Conservation (phyloP, 495 filamentous ascomycete species). For the Neurospora sublineolata region DNA sequence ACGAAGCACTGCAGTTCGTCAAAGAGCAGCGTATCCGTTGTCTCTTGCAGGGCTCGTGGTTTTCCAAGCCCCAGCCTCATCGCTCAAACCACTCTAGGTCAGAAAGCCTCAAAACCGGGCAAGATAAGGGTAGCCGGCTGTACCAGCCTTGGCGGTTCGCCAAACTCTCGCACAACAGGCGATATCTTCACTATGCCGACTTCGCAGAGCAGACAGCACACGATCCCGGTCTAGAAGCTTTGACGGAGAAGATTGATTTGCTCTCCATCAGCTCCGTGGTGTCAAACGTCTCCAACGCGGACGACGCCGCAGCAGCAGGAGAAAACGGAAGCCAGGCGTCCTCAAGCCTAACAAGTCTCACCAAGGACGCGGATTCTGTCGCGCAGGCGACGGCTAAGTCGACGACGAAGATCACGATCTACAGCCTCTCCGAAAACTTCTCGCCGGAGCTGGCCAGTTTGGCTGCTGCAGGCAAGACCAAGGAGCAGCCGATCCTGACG, state of each 20-base stretch:
- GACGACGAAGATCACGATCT: conserved; percentile 83
- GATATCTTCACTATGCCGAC: conserved; percentile 84
- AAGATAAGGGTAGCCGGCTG: conserved; percentile 10
- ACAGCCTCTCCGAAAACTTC: conserved; percentile 48
- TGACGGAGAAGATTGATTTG: conserved; percentile 80
- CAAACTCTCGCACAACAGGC: conserved; percentile 81
- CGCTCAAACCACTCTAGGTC: background rate
- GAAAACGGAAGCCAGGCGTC: conserved; percentile 2
- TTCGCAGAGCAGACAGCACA: conserved; percentile 54
- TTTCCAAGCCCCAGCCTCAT: conserved; percentile 45
- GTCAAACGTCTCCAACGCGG: conserved; percentile 67
- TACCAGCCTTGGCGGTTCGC: conserved; percentile 62
- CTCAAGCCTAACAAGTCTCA: conserved; percentile 20
- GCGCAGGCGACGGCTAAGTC: conserved; percentile 27
- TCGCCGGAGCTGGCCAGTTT: background rate
- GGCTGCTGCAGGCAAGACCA: conserved; percentile 16
- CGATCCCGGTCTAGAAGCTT: conserved; percentile 59
- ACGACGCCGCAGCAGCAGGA: conserved; percentile 23
- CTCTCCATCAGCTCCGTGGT: conserved; percentile 83
- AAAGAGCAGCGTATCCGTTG: conserved; percentile 95
- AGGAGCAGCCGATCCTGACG: conserved; percentile 55
- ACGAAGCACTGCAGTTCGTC: conserved; percentile 88
- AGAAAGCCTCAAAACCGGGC: conserved; percentile 11
- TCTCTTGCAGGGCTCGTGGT: conserved; percentile 83
- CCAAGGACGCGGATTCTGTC: conserved; percentile 18